Base-by-base conservation (phyloP, 2,329 filamentous ascomycete genomes). In the Sporothrix brunneoviolacea region DNA sequence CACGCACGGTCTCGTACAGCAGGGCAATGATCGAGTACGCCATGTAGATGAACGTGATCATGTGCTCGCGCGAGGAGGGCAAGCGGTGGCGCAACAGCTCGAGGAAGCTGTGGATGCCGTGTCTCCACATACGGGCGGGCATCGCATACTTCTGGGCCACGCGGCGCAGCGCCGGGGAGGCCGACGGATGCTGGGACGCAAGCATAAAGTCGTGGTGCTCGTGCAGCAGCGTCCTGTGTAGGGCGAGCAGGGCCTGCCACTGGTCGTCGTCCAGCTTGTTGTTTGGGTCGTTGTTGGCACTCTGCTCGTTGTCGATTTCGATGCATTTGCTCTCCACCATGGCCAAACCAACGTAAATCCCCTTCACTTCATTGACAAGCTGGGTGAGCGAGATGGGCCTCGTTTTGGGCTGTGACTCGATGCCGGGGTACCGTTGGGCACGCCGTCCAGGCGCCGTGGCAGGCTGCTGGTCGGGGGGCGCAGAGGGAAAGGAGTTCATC, bases 41-140 rank as follows among this genome's bases (percentile, higher is more conserved):
- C 15, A 91, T 67, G 55, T 94, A 94, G 1, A 97, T 89, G 50
- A 95, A 97, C 0, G 83, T 82, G 0, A 95, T 70, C 90, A 97
- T 96, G 50, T 94, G 86, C 44, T 96, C 91, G 1, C 90, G 68
- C 2, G 86, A 90, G 0, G 74, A 75, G 0, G 91, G 91, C 0
- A 95, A 70, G 3, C 83, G 78, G 56, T 88, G 82, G 0, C 88
- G 74, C 0, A 95, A 65, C 0, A 94, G 64, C 57, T 95, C 88
- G 0, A 95, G 72, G 51, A 93, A 93, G 0, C 82, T 83, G 61
- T 94, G 89, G 4, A 97, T 96, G 0, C 88, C 91, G 59, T 95
- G 88, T 0, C 88, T 77, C 93, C 93, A 97, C 87, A 97, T 93
- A 0, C 91, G 74, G 0, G 88, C 89, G 0, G 91, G 91, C 88